These are phyloP conservation scores for Trebouxiophyceae sp. DNA, from an alignment of 163 green algal species.

Conservation along the genomic window DNA sequence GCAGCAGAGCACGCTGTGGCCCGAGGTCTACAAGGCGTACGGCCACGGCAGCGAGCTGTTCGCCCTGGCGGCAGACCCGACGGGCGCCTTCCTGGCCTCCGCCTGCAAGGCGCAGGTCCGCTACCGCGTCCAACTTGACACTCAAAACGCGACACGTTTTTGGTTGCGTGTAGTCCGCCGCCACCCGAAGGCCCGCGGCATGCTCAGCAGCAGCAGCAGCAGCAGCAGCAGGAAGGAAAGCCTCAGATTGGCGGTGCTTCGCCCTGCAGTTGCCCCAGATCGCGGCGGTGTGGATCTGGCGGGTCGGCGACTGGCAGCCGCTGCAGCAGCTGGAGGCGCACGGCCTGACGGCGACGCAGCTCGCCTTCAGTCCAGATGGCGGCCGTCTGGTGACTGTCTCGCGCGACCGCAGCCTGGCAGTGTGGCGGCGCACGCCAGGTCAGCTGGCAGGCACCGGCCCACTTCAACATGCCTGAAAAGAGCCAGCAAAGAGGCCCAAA, in stretches of 20 bases:
- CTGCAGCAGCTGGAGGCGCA: slow-evolving; percentile 50
- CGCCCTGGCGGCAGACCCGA: slow-evolving; percentile 53
- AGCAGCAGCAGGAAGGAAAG: too few relatives aligned
- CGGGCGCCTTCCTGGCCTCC: slow-evolving; percentile 56
- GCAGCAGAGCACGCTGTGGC: slow-evolving; percentile 87
- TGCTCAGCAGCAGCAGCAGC: too few relatives aligned
- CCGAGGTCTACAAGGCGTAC: slow-evolving; percentile 91
- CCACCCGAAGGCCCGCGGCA: too few relatives aligned
- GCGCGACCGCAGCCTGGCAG: slow-evolving; percentile 63
- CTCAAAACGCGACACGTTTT: too few relatives aligned
- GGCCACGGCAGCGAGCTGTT: slow-evolving; percentile 91
- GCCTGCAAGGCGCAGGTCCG: slow-evolving; percentile 55
- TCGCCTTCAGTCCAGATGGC: slow-evolving; percentile 73
- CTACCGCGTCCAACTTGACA: too few relatives aligned
- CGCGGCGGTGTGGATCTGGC: slow-evolving; percentile 85
- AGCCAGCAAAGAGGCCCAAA: too few relatives aligned
- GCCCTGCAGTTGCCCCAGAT: slow-evolving; percentile 18
- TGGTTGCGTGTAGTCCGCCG: too few relatives aligned
- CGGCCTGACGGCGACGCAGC: slow-evolving; percentile 85
- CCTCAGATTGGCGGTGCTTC: too few relatives aligned
- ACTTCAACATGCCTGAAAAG: too few relatives aligned
- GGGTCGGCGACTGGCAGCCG: slow-evolving; percentile 50
- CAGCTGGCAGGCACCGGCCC: too few relatives aligned
- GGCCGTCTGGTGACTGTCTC: slow-evolving; percentile 57
- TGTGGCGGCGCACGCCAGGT: slow-evolving; percentile 27